These are phyloP conservation scores for Tetramitus jugosus DNA, from an alignment of 208 protist species.

Conservation along the genomic window DNA sequence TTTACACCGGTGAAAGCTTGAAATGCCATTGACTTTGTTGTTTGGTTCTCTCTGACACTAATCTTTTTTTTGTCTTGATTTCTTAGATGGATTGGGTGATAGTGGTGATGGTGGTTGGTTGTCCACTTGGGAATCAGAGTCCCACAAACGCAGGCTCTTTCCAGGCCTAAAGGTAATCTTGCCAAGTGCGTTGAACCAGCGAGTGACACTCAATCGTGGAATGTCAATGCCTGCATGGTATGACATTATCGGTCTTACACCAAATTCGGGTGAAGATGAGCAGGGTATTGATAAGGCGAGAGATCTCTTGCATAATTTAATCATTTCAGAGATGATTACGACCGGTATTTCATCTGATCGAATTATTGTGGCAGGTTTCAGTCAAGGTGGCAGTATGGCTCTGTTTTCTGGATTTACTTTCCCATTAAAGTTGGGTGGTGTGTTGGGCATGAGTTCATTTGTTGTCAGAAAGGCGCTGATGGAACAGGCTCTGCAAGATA, in stretches of 20 bases:
- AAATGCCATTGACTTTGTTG: conserved; percentile 31
- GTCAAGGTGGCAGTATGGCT: conserved; percentile 65
- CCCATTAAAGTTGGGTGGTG: conserved; percentile 28
- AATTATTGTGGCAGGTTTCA: conserved; percentile 78
- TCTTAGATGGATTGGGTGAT: not conserved
- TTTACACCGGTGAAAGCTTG: conserved; percentile 74
- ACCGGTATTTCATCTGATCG: conserved; percentile 54
- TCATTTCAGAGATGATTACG: conserved; percentile 42
- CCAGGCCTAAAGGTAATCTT: conserved; percentile 76
- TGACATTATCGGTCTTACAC: conserved; percentile 60
- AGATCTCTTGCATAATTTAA: conserved; percentile 55
- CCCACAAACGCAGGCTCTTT: conserved; percentile 25
- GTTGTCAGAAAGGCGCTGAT: not conserved
- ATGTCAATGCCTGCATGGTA: conserved; percentile 78
- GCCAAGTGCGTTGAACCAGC: conserved; percentile 61
- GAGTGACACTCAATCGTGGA: conserved; percentile 75
- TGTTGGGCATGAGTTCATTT: not conserved
- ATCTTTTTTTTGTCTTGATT: no score
- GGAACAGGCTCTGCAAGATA: not conserved
- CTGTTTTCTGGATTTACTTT: conserved; percentile 39
- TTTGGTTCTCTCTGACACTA: conserved; percentile 19
- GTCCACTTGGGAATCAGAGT: not conserved
- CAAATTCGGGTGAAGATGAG: conserved; percentile 28
- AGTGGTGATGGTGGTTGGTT: not conserved
- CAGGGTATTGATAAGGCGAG: conserved; percentile 34